Percentiles rank a stretch among this genome's conserved stretches.
Conservation (phyloP, 805 yeast genomes). For the Candida endomychidarum region DNA sequence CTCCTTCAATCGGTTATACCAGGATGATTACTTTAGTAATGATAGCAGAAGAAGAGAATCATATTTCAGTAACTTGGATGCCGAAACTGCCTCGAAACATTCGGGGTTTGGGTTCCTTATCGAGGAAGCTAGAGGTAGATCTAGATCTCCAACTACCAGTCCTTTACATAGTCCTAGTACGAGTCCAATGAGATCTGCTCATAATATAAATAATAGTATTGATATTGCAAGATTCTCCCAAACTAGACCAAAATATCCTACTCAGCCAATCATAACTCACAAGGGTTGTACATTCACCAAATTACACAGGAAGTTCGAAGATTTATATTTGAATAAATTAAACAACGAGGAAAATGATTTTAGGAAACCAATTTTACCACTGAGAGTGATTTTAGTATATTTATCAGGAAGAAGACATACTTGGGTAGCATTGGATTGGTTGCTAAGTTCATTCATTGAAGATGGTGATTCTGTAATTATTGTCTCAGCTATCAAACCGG, state of each 20-base stretch:
- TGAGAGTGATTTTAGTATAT: constrained; percentile 60
- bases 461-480: constrained; percentile 69
- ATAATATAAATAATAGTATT: constrained; percentile 17
- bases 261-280: constrained; percentile 41
- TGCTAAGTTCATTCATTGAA: constrained; percentile 51
- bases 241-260: constrained; percentile 31
- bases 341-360: constrained; percentile 16
- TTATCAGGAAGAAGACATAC: constrained; percentile 73
- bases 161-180: constrained; percentile 19
- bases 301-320: constrained; percentile 48
- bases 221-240: constrained; percentile 13
- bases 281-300: constrained; percentile 45
- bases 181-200: constrained; percentile 21
- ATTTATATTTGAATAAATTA: constrained; percentile 41
- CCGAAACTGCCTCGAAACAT: constrained; percentile 10
- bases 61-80: constrained; percentile 11
- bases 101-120: neutral
- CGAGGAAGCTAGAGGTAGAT: constrained; percentile 14
- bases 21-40: constrained; percentile 2
- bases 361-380: constrained; percentile 43
- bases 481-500: constrained; percentile 48
- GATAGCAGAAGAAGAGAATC: constrained; percentile 17
- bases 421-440: constrained; percentile 82
- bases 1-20: constrained; percentile 3
- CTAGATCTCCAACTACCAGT: constrained; percentile 12